These are phyloP conservation scores for Linderniella brevidens DNA, from an alignment of 257 asterid species.

Conservation along the genomic window DNA sequence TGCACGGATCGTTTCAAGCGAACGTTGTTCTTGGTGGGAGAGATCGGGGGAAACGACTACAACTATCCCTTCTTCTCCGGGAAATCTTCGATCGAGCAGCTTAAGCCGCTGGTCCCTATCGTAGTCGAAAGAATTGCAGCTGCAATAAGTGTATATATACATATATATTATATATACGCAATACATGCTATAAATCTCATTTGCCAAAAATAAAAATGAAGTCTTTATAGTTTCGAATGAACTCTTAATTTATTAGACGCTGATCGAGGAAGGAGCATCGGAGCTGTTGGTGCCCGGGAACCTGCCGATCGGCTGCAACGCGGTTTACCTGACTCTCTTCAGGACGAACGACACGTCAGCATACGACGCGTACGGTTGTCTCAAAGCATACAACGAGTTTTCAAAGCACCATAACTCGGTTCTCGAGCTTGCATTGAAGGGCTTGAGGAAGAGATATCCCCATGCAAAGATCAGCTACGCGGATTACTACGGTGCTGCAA, in stretches of 20 bases:
- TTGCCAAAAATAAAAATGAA: no score
- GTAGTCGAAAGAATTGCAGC: conserved; percentile 41
- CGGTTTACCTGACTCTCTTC: conserved; percentile 53
- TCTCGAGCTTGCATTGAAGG: conserved; percentile 33
- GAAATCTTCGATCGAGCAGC: conserved; percentile 27
- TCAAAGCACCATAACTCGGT: conserved; percentile 43
- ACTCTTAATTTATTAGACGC: conserved; percentile 21
- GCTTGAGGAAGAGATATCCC: conserved; percentile 24
- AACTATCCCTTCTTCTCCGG: conserved; percentile 57
- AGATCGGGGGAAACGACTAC: conserved; percentile 85
- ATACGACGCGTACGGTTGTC: conserved; percentile 53
- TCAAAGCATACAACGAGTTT: conserved; percentile 46
- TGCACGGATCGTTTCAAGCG: conserved; percentile 29
- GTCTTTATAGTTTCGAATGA: no score
- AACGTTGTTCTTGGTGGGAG: conserved; percentile 66
- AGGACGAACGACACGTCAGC: conserved; percentile 29
- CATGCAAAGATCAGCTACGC: conserved; percentile 37
- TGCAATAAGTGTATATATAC: conserved; percentile 35
- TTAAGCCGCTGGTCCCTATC: conserved; percentile 38
- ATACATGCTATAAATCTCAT: neutral
- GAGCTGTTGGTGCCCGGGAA: conserved; percentile 64
- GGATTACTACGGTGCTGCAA: conserved; percentile 38
- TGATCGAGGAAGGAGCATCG: conserved; percentile 66
- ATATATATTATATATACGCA: neutral
- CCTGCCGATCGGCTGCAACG: conserved; percentile 62